Base-by-base conservation (phyloP, 176 grass and related monocot genomes). In the Oryza glaberrima region DNA sequence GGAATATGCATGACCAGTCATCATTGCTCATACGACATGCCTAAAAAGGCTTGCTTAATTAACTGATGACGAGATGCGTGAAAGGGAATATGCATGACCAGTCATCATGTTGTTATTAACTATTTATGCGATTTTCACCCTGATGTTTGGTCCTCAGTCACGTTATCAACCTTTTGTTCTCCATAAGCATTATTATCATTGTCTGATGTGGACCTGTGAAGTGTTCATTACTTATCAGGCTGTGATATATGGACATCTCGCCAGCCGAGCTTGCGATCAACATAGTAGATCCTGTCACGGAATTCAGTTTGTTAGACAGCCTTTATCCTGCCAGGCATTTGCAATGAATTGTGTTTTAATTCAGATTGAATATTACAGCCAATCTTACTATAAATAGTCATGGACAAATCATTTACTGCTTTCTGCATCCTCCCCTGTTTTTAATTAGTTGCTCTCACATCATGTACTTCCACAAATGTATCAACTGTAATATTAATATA, bases 241-340 rank as follows among this genome's bases (percentile, higher is more conserved):
- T 65, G 36, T 75, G 48, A 6, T 35, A 68, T 43, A 45, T 79
- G 6, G 81, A 83, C 17, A 11, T 84, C 75, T 22, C 1, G 54
- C 83, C 77, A 56, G 51, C 78, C 44, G 54, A 36, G 16, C 34
- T 77, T 81, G 26, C 23, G 52, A 49, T 70, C 10, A 47, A 85
- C 20, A 1, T 16, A 56, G 4, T 19, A 64, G 25, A 36, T 20
- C 79, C 28, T 19, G 28, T 46, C 1, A 0, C 20, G 8, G 22
- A 79, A 84, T 77, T 72, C 72, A 34, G 66, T 86, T 72, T 46
- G 83, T 72, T 82, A 10, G 1, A 43, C 66, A 77, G 73, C 44
- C 72, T 43, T 80, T 85, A 9, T 81, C 65, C 77, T 52, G 82
- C 56, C 77, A 81, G 77, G 79, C 41, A 32, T 81, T 56, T 73